Conservation (phyloP, 2,329 filamentous ascomycete genomes). For the Cylindrodendrum hubeiense region DNA sequence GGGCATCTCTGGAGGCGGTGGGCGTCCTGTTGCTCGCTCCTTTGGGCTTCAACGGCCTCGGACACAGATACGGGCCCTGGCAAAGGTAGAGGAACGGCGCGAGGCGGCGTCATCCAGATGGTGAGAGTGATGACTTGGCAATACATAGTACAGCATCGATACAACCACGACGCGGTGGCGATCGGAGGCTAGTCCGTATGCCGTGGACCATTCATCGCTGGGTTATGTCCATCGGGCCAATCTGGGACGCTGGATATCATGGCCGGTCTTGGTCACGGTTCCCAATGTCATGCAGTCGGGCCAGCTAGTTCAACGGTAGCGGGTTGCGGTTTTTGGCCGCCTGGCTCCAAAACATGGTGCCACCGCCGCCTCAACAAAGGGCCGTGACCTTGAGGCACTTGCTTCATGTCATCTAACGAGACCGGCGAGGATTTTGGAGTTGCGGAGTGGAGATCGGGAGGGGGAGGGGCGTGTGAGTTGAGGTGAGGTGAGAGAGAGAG, state of each 20-base stretch:
- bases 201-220: not conserved
- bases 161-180: not conserved
- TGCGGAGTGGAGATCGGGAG: not conserved
- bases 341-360: conserved; percentile 15
- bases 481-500: not conserved
- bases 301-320: conserved; percentile 8
- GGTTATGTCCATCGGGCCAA: not conserved
- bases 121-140: conserved; percentile 16
- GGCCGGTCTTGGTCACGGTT: not conserved
- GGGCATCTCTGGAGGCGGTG: conserved; percentile 3
- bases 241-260: conserved; percentile 16
- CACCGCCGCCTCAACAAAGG: conserved; percentile 16
- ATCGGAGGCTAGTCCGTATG: not conserved
- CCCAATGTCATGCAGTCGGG: conserved; percentile 17
- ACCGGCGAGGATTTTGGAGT: not conserved
- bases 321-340: conserved; percentile 1
- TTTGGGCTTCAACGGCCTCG: conserved; percentile 1
- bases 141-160: not conserved
- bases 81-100: conserved; percentile 6
- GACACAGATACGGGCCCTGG: not conserved
- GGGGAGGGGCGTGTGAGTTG: not conserved
- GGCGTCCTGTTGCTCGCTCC: conserved; percentile 9
- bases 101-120: not conserved
- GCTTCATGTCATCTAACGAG: conserved; percentile 3
- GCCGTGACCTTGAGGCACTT: not conserved